Evolutionary conservation across 306 rosid genomes (phyloP), one percentile per base, ranked within the genome.

Genomic region (Inga laurina): DNA sequence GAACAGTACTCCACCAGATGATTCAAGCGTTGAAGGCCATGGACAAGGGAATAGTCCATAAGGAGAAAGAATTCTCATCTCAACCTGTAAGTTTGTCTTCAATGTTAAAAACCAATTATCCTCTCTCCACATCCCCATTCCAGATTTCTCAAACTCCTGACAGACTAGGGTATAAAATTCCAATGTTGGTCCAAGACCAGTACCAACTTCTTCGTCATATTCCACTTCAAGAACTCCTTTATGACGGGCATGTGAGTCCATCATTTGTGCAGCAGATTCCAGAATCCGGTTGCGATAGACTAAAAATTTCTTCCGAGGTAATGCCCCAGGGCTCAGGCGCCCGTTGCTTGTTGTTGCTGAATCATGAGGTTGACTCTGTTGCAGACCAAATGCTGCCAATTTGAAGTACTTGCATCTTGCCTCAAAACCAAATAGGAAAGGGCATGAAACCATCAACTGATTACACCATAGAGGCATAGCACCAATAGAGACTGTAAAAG

Each of bases 161-260:
- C 99, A 87, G 51, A 94, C 97, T 86, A 97, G 88, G 79, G 99
- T 94, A 84, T 94, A 97, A 81, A 97, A 97, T 86, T 97, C 99
- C 88, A 97, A 88, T 37, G 99, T 97, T 12, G 98, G 99, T 76
- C 99, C 99, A 82, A 94, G 97, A 82, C 99, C 99, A 77, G 97
- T 97, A 79, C 99, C 99, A 76, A 97, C 99, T 88, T 97, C 99
- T 82, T 94, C 98, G 69, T 89, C 83, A 87, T 91, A 97, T 88
- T 91, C 98, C 85, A 97, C 97, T 89, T 94, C 99, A 83, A 97
- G 94, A 81, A 90, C 90, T 48, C 88, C 92, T 88, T 90, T 97
- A 45, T 91, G 87, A 79, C 77, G 62, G 35, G 93, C 97, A 92
- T 89, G 87, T 83, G 81, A 82, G 24, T 92, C 90, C 99, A 97